phyloP scores from a whole-genome alignment of 2,329 filamentous ascomycete genomes.

The Stagonosporopsis tanaceti region DNA sequence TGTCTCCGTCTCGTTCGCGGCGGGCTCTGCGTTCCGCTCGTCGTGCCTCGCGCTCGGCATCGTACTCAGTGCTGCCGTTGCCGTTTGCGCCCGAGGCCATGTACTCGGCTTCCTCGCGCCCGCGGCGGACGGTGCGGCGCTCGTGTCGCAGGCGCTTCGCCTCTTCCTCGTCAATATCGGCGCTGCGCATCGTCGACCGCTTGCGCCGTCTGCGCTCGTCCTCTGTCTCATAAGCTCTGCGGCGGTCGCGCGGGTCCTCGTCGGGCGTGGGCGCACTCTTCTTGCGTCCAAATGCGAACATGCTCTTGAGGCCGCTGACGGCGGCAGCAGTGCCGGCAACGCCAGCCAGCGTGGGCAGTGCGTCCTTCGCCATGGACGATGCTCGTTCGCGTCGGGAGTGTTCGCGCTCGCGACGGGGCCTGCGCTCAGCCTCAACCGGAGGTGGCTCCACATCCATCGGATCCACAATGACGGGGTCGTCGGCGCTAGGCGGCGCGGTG shows the following conservation, averaged over 20 bases:
- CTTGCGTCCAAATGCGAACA: constrained; percentile 53
- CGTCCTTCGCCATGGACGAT: constrained; percentile 68
- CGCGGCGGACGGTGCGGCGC: constrained; percentile 45
- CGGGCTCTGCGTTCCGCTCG: constrained; percentile 46
- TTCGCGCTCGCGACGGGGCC: constrained; percentile 54
- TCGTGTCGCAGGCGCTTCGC: constrained; percentile 48
- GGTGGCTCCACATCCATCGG: constrained; percentile 50
- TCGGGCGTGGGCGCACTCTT: constrained; percentile 35
- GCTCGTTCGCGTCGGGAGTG: constrained; percentile 59
- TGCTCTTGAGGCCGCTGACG: constrained; percentile 65
- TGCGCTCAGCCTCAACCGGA: constrained; percentile 54
- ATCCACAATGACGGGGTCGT: constrained; percentile 55
- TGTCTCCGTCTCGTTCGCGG: constrained; percentile 45
- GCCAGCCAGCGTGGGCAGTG: constrained; percentile 39
- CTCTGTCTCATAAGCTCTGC: constrained; percentile 47
- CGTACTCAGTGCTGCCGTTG: constrained; percentile 42
- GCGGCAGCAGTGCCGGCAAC: constrained; percentile 49
- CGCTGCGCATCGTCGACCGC: constrained; percentile 45
- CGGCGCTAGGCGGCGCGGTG: constrained; percentile 50
- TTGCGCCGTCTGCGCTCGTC: constrained; percentile 50
- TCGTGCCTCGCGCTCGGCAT: constrained; percentile 49
- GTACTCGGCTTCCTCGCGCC: constrained; percentile 36
- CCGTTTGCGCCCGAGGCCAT: constrained; percentile 37
- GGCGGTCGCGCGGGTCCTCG: constrained; percentile 44
- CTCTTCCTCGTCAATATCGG: constrained; percentile 46